Evolutionary conservation across 345 rosid genomes (phyloP), one percentile per base, ranked within the genome.

Genomic region (Eucalyptus regnans): DNA sequence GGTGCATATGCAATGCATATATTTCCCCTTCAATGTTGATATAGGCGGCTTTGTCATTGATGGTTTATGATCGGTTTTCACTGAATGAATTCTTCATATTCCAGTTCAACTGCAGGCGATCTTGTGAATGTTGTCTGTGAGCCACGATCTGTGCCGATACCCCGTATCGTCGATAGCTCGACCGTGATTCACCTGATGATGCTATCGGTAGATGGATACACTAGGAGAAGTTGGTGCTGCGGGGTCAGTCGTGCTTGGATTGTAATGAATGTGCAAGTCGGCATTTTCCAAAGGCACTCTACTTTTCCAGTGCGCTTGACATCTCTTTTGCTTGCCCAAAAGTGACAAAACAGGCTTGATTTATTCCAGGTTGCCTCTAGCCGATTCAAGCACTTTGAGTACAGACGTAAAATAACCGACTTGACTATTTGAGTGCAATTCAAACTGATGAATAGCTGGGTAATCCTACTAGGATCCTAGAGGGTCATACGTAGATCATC

Each of bases 361-460:
- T 64, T 29, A 64, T 64, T 64, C 71, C 71, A 31, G 37, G 33
- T 64, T 29, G 79, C 43, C 8, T 31, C 31, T 16, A 66, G 79
- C 10, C 1, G 41, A 66, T 66, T 66, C 43, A n/a, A 66, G 79
- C 43, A 66, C 22, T 66, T 66, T 31, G 22, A 31, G 1, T 31
- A 31, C 43, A n/a, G 10, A 27, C 7, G 71, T 25, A 29, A 64
- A 66, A 31, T 31, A 31, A 66, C 20, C 41, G 4, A 6, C 80
- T n/a, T 6, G 68, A 25, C 23, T 2, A 68, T 7, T 62, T 0
- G 68, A 62, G 31, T 0, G 68, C 31, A 12, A 29, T 62, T 62
- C 33, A 62, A 62, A 62, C n/a, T 12, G 33, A 62, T 62, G 14
- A 62, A 62, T 62, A 62, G 31, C 68, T 62, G 31, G 33, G 68